These are phyloP conservation scores for Dioscorea dumetorum DNA, from an alignment of 106 monocot species.

Conservation along the genomic window DNA sequence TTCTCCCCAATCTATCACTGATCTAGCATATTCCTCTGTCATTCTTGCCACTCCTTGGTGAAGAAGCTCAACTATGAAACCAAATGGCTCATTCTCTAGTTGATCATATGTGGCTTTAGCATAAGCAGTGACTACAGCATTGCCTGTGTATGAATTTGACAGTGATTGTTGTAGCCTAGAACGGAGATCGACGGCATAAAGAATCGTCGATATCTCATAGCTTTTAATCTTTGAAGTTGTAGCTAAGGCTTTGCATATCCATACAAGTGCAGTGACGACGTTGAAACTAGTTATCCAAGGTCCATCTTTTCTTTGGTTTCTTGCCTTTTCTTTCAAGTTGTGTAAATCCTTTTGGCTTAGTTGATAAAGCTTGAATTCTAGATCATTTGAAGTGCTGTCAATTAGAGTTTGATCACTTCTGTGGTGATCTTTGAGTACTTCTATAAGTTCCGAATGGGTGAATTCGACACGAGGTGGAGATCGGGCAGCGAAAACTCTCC, in stretches of 20 bases:
- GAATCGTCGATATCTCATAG: not conserved
- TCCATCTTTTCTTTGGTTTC: not conserved
- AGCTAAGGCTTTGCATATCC: not conserved
- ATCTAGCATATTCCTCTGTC: not conserved
- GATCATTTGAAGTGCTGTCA: not conserved
- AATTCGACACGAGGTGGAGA: not conserved
- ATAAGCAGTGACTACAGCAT: not conserved
- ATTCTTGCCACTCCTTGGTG: not conserved
- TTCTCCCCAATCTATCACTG: not conserved
- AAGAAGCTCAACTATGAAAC: not conserved
- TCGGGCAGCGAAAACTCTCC: not conserved
- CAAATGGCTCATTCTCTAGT: not conserved
- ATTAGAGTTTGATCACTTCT: not conserved
- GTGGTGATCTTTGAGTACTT: not conserved
- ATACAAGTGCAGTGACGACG: not conserved
- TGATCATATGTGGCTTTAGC: not conserved
- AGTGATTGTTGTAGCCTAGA: not conserved
- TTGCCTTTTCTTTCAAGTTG: not conserved
- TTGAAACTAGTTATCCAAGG: not conserved
- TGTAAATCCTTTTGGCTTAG: not conserved
- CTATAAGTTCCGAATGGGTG: not conserved
- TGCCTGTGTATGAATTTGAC: not conserved
- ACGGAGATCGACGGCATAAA: not conserved
- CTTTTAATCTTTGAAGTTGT: not conserved
- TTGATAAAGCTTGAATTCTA: not conserved